Percentiles rank a stretch among this genome's conserved stretches.
Evolutionary conservation across 1,284 basidiomycete species (phyloP).

Genomic region (Naganishia liquefaciens): DNA sequence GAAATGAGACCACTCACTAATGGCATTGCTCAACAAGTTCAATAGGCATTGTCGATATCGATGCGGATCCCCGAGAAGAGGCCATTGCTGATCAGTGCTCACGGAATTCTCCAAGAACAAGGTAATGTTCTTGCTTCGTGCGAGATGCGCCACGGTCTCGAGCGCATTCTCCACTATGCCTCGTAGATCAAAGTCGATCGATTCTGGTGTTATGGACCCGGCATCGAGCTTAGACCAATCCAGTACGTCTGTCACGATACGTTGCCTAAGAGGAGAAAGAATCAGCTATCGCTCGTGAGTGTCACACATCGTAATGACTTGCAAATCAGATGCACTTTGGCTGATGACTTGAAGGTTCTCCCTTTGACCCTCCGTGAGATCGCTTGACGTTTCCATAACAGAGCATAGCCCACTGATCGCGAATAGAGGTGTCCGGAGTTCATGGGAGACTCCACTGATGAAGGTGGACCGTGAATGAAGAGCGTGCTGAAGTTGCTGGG

Average conservation of each 20-base stretch:
- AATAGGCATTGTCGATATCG: constrained; percentile 45
- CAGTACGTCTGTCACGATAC: constrained; percentile 56
- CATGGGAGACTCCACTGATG: constrained; percentile 51
- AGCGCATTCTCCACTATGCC: constrained; percentile 47
- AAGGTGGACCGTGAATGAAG: constrained; percentile 39
- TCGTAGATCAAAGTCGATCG: constrained; percentile 52
- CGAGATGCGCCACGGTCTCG: constrained; percentile 45
- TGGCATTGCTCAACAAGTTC: constrained; percentile 42
- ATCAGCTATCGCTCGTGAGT: neutral
- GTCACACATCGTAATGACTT: neutral
- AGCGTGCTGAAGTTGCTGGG: constrained; percentile 31
- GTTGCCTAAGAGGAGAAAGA: constrained; percentile 37
- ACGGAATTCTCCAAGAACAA: constrained; percentile 43
- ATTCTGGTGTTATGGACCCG: constrained; percentile 53
- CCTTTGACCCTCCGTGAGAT: constrained; percentile 49
- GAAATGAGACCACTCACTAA: too few species aligned
- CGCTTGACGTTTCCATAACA: constrained; percentile 49
- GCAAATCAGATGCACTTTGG: constrained; percentile 53
- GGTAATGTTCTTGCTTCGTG: constrained; percentile 48
- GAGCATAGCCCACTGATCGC: constrained; percentile 51
- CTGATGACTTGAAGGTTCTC: constrained; percentile 55
- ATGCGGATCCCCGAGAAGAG: constrained; percentile 47
- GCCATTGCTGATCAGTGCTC: constrained; percentile 41
- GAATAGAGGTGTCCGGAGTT: constrained; percentile 53
- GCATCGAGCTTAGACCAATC: constrained; percentile 56